A percentile compares a stretch with the other conserved stretches of the same genome.
These are phyloP conservation scores for Lepiota brunneoincarnata DNA, from an alignment of 768 basidiomycete species.

Conservation along the genomic window DNA sequence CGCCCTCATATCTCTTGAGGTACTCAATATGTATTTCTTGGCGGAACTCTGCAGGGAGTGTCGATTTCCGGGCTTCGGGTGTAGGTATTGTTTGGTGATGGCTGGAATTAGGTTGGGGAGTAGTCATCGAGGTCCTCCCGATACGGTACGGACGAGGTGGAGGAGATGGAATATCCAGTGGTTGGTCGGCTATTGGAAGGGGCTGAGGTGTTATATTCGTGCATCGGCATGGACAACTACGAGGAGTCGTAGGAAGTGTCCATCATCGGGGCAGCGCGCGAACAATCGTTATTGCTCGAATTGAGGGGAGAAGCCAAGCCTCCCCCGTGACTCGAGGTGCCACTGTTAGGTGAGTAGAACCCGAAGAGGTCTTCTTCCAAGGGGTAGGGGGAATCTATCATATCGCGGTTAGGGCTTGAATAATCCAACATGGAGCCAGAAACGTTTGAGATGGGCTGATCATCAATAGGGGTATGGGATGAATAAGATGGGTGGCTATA, in stretches of 20 bases:
- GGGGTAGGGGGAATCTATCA: slow-evolving; percentile 56
- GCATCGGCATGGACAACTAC: slow-evolving; percentile 69
- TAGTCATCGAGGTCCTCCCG: slow-evolving; percentile 63
- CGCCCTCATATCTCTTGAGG: no score
- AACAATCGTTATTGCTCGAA: slow-evolving; percentile 56
- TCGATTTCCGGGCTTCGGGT: slow-evolving; percentile 67
- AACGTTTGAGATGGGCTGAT: slow-evolving; percentile 51
- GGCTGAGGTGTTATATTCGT: slow-evolving; percentile 64
- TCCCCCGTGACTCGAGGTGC: slow-evolving; percentile 62
- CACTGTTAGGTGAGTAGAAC: slow-evolving; percentile 47
- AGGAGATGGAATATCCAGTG: slow-evolving; percentile 84
- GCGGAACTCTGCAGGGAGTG: slow-evolving; percentile 46
- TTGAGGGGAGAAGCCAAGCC: slow-evolving; percentile 79
- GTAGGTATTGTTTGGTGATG: slow-evolving; percentile 71
- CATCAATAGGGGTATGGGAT: slow-evolving; percentile 64
- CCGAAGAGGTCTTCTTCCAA: slow-evolving; percentile 49
- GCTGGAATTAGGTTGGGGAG: slow-evolving; percentile 70
- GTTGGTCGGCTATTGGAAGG: slow-evolving; percentile 86
- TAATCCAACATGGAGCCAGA: slow-evolving; percentile 44
- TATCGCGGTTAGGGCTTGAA: slow-evolving; percentile 37
- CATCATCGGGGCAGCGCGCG: slow-evolving; percentile 65
- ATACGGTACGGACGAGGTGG: slow-evolving; percentile 74
- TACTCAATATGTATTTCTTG: no score
- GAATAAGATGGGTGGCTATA: slow-evolving; percentile 58
- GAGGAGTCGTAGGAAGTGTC: slow-evolving; percentile 71